Conservation (phyloP, 768 basidiomycete genomes). For the Udeniomyces megalosporus region DNA sequence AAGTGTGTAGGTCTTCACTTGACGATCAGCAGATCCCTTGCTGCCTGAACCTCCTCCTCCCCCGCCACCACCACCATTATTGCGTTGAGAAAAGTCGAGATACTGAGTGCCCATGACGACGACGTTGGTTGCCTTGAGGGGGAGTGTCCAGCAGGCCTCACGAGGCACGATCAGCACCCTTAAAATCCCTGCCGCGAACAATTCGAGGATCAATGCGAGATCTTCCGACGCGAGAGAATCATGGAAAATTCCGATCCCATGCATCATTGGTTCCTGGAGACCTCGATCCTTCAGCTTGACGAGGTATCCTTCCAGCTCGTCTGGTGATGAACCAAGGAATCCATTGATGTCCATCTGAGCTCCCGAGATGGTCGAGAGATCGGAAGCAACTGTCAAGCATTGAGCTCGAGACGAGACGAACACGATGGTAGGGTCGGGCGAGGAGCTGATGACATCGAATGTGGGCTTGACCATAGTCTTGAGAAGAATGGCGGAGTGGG, state of each 20-base stretch:
- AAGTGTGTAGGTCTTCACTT: slow-evolving; percentile 61
- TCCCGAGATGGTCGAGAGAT: slow-evolving; percentile 75
- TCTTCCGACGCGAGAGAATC: slow-evolving; percentile 52
- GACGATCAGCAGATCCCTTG: slow-evolving; percentile 38
- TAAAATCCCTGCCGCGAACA: slow-evolving; percentile 64
- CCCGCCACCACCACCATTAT: neutral
- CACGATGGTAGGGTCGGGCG: slow-evolving; percentile 46
- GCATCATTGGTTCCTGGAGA: slow-evolving; percentile 55
- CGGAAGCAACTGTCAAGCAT: slow-evolving; percentile 54
- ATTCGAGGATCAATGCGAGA: slow-evolving; percentile 53
- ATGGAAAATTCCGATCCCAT: slow-evolving; percentile 78
- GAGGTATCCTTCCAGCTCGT: slow-evolving; percentile 45
- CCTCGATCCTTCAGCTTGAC: slow-evolving; percentile 44
- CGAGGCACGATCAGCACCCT: slow-evolving; percentile 66
- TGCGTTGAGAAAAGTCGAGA: slow-evolving; percentile 23
- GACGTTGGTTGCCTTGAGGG: slow-evolving; percentile 62
- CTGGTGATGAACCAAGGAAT: slow-evolving; percentile 42
- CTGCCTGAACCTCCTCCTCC: neutral
- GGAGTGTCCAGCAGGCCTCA: slow-evolving; percentile 77
- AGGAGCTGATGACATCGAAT: slow-evolving; percentile 50
- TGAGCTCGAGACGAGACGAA: slow-evolving; percentile 78
- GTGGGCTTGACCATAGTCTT: slow-evolving; percentile 85
- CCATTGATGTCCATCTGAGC: slow-evolving; percentile 50
- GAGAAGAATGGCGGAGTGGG: slow-evolving; percentile 70
- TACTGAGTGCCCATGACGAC: slow-evolving; percentile 90